Conservation (phyloP, 768 basidiomycete species). For the Pleurotus eryngii region DNA sequence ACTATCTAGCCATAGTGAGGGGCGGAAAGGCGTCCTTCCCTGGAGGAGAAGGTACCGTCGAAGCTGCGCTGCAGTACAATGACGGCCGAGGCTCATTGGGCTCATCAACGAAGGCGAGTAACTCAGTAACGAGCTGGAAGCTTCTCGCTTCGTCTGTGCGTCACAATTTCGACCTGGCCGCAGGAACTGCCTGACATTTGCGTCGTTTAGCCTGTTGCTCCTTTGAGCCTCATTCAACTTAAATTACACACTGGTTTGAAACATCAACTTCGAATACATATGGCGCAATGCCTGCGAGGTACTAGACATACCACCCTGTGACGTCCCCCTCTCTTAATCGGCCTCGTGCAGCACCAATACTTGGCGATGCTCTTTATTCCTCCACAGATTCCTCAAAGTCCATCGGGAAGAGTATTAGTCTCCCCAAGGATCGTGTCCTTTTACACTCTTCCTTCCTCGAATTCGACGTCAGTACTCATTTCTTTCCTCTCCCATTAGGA, state of each 20-base stretch:
- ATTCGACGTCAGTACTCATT: conserved; percentile 41
- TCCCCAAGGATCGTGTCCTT: conserved; percentile 51
- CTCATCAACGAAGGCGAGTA: conserved; percentile 23
- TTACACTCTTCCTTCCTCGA: conserved; percentile 48
- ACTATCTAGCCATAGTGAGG: conserved; percentile 62
- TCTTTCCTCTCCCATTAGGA: neutral
- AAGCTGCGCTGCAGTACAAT: conserved; percentile 34
- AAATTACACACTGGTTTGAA: conserved; percentile 61
- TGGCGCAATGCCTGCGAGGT: conserved; percentile 51
- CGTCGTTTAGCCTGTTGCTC: conserved; percentile 32
- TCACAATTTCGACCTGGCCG: conserved; percentile 4
- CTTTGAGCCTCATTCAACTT: conserved; percentile 56
- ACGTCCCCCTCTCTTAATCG: neutral
- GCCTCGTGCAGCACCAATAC: conserved; percentile 52
- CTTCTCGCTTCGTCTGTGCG: conserved; percentile 56
- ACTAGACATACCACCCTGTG: conserved; percentile 7
- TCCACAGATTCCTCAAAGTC: conserved; percentile 24
- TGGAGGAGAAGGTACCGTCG: conserved; percentile 36
- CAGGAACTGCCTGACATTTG: conserved; percentile 1
- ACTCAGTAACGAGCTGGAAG: conserved; percentile 55
- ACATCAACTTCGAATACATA: conserved; percentile 69
- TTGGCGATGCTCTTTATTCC: conserved; percentile 59
- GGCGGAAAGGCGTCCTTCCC: conserved; percentile 47
- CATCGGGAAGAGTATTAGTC: conserved; percentile 19
- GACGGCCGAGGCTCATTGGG: conserved; percentile 46